Evolutionary conservation across 1,139 yeast genomes (phyloP), one percentile per base, ranked within the genome.

Genomic region (Suhomyces kunorum): DNA sequence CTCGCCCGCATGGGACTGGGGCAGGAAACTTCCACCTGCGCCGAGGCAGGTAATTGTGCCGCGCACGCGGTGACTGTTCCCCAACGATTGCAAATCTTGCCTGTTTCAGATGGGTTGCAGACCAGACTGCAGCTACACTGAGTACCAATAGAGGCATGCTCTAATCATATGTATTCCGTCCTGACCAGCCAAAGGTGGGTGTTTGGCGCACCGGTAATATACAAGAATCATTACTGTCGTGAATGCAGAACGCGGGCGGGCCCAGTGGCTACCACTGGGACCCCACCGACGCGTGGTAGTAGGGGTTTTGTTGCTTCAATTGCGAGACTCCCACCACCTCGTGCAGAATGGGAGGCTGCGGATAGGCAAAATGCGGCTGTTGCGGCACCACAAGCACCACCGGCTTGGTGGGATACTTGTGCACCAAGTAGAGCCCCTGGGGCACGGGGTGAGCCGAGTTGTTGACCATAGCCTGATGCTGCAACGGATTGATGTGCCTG

Each of bases 381-480:
- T 36, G 40, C 25, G 44, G 41, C 19, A 37, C 30, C 34, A 37
- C 35, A 30, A 27, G 34, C 12, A 22, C 19, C 27, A 31, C 27
- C 13, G 27, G 20, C 28, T 23, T 34, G 42, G 31, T 28, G 39
- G 28, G 20, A 34, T 24, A 15, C 33, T 18, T 36, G 38, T 20
- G 30, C 32, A 22, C 26, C 34, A 24, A 6, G 28, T 32, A 24
- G 17, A 29, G 5, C 8, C 28, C 22, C 8, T 20, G 27, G 19
- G 19, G 26, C n/a, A 18, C 20, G 28, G 34, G 12, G 18, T 20
- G 18, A 14, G 25, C 28, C 9, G 28, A 15, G 28, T 23, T 23
- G 32, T 40, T 36, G 28, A 32, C 40, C 32, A 40, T 27, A 22
- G 43, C 43, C 35, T 38, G 42, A 28, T 42, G 42, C 16, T 38